These are phyloP conservation scores for Pyrus communis DNA, from an alignment of 306 rosid species.

Conservation along the genomic window DNA sequence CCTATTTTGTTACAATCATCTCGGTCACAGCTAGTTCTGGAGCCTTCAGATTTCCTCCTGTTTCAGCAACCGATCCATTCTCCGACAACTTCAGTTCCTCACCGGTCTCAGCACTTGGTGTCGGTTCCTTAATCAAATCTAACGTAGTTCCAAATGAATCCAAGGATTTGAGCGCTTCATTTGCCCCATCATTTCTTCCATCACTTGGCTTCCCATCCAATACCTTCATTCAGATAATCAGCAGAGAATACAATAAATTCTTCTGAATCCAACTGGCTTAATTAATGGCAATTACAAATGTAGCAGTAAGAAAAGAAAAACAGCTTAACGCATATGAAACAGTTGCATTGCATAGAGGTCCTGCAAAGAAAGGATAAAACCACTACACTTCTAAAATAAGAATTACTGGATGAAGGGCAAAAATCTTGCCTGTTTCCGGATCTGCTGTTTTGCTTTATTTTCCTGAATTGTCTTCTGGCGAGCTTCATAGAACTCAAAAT, in stretches of 20 bases:
- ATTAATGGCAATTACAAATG: background rate
- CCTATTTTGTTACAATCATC: slow-evolving; percentile 49
- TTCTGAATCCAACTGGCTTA: background rate
- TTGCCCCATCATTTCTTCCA: slow-evolving; percentile 44
- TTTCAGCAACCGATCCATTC: slow-evolving; percentile 46
- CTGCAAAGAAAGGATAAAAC: background rate
- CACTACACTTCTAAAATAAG: background rate
- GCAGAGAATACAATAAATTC: background rate
- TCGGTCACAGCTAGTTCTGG: slow-evolving; percentile 53
- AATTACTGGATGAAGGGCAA: background rate
- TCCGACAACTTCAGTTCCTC: slow-evolving; percentile 33
- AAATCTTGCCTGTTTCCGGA: slow-evolving; percentile 52
- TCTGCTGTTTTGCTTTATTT: slow-evolving; percentile 69
- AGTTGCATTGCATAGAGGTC: background rate
- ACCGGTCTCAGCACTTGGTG: slow-evolving; percentile 16
- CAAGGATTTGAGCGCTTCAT: slow-evolving; percentile 37
- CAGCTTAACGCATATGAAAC: background rate
- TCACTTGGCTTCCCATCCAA: slow-evolving; percentile 86
- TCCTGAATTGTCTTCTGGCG: slow-evolving; percentile 89
- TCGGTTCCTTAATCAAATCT: slow-evolving; percentile 38
- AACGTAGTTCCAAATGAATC: slow-evolving; percentile 38
- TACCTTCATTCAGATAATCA: slow-evolving; percentile 29
- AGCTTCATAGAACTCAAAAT: slow-evolving; percentile 72
- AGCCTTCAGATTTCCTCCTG: slow-evolving; percentile 71
- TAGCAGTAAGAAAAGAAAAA: background rate